Evolutionary conservation across 2,329 filamentous ascomycete genomes (phyloP), one percentile per base, ranked within the genome.

Genomic region (Colletotrichum sp.): DNA sequence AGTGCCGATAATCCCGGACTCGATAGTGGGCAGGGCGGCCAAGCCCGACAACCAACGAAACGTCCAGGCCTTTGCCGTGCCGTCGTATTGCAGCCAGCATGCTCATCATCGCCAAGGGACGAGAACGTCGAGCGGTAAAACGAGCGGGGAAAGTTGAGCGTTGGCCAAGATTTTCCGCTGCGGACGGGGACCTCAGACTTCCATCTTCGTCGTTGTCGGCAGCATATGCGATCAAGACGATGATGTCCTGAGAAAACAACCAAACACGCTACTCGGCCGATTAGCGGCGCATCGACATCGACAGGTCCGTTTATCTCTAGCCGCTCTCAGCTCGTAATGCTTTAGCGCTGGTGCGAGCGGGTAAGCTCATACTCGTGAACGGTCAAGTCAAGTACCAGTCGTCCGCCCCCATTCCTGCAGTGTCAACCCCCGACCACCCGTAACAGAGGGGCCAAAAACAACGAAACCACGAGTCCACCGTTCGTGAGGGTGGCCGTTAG

Each of bases 1-100:
- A 39, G 59, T 75, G 67, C 75, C 60, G 71, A 30, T 66, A 30
- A 34, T 75, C 57, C 71, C 75, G 71, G 36, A 28, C 73, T 57
- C 22, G 16, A 48, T 24, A 48, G 48, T 15, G 28, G 36, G 36
- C 15, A 57, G 26, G 48, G 32, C 44, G 15, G 32, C 59, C 59
- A 63, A 65, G 52, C 22, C 26, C 32, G 32, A 63, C 18, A 63
- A 69, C 16, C 55, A 24, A 73, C 24, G 44, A 36, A 24, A 32
- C 24, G 71, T 28, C 71, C 32, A 60, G 63, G 30, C 67, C 67
- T 28, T 30, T 32, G 32, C 36, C 32, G 44, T 22, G 55, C 36
- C 30, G 52, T 26, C 71, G 34, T 28, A n/a, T 48, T 48, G 44
- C 44, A 48, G 18, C 18, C 16, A n/a, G 30, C 39, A 72, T 57